These are phyloP conservation scores for Mortierella claussenii DNA, from an alignment of 192 early-diverging fungal genomes.

Conservation along the genomic window DNA sequence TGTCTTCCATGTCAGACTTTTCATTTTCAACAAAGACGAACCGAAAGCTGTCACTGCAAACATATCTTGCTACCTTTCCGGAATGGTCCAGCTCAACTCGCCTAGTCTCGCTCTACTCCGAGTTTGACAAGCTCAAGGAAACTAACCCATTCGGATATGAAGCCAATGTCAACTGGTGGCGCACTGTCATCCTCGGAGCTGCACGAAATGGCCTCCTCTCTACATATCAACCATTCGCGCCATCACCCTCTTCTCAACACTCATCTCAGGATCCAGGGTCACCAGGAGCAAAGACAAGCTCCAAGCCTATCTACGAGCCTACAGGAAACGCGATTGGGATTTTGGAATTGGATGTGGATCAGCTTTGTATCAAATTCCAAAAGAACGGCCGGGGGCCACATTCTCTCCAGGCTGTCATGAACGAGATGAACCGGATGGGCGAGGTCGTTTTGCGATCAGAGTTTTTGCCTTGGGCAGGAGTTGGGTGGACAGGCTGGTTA, in stretches of 20 bases:
- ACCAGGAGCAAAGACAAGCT: background rate
- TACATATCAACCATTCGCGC: conserved; percentile 17
- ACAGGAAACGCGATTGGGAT: conserved; percentile 42
- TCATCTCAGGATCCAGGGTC: background rate
- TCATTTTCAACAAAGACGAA: conserved; percentile 4
- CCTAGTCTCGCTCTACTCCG: conserved; percentile 54
- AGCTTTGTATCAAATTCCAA: conserved; percentile 20
- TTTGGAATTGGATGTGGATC: conserved; percentile 40
- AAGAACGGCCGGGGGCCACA: conserved; percentile 26
- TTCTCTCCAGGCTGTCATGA: conserved; percentile 29
- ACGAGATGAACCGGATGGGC: conserved; percentile 33
- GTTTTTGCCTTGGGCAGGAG: conserved; percentile 48
- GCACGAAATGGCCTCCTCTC: conserved; percentile 45
- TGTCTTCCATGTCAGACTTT: conserved; percentile 13
- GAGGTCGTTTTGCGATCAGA: conserved; percentile 33
- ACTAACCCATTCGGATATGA: conserved; percentile 57
- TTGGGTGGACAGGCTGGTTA: conserved; percentile 48
- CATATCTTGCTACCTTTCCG: conserved; percentile 26
- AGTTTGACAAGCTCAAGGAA: conserved; percentile 54
- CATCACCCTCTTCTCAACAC: background rate
- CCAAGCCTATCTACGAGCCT: conserved; percentile 19
- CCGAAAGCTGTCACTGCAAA: conserved; percentile 26
- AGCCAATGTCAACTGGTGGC: conserved; percentile 56
- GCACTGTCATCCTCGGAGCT: conserved; percentile 44
- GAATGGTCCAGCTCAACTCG: conserved; percentile 47